Evolutionary conservation across 2,329 filamentous ascomycete species (phyloP), one percentile per base, ranked within the genome.

Genomic region (Fusarium sp.): DNA sequence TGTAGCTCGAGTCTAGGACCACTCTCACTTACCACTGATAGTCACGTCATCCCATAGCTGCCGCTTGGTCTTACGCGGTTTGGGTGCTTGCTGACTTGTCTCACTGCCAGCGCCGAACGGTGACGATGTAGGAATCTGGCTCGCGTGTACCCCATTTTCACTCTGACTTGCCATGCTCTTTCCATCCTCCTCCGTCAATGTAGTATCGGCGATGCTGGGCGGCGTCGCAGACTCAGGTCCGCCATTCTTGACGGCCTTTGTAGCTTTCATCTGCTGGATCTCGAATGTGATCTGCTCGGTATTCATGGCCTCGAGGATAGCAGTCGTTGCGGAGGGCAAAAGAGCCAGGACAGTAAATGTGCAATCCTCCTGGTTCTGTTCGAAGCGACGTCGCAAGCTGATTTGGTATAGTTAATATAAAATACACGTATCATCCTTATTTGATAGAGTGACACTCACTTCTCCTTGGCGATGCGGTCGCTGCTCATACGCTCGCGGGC

Each of bases 321-420:
- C 94, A 66, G 95, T 88, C 21, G 93, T 93, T 7, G 93, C 91
- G 31, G 94, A 96, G 5, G 95, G 95, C 9, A 99, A 84, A 51
- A 99, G 87, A 27, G 94, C 95, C n/a, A 98, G 88, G 39, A 98
- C 93, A 33, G 95, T 99, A 75, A 96, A 97, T 43, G 94, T 97
- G 78, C 95, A 99, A 77, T 99, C 95, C 74, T 97, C 94, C 75
- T 99, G 95, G 76, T 99, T 99, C 78, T 99, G 95, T 76, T 98
- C 92, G 78, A 99, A 99, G 72, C 95, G 91, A 56, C 95, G 90
- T 47, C 93, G 93, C 60, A 99, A 85, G 77, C 94, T 98, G 70
- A 25, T 37, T 33, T 48, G 42, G 11, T 10, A 4, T 23, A 39
- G 15, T 65, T 6, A 65, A 54, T 37, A 35, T n/a, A 38, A 25